These are phyloP conservation scores for Miscanthus lutarioriparius DNA, from an alignment of 176 grass and related monocot species.

Conservation along the genomic window DNA sequence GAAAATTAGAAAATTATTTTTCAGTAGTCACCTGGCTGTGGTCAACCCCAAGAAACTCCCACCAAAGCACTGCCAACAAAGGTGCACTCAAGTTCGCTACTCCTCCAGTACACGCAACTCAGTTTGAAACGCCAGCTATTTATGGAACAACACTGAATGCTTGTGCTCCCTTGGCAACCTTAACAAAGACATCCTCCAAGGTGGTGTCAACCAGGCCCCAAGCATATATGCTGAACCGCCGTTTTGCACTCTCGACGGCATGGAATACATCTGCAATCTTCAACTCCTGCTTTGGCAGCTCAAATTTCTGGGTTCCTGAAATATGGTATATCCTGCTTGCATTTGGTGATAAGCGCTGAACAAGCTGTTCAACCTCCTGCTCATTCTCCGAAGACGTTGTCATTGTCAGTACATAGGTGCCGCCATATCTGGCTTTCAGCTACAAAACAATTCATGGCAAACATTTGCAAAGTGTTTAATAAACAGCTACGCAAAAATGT, in stretches of 20 bases:
- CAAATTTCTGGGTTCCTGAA: constrained; percentile 65
- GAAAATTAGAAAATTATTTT: too few species aligned
- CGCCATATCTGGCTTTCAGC: constrained; percentile 61
- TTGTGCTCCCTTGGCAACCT: constrained; percentile 53
- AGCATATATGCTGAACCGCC: constrained; percentile 40
- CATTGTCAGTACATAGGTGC: constrained; percentile 56
- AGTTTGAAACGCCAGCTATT: not conserved
- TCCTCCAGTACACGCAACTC: too few species aligned
- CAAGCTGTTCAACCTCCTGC: constrained; percentile 44
- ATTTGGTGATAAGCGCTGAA: constrained; percentile 40
- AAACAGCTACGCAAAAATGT: not conserved
- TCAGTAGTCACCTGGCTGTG: too few species aligned
- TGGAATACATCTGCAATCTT: constrained; percentile 54
- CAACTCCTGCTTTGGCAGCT: constrained; percentile 58
- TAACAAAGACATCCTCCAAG: constrained; percentile 64
- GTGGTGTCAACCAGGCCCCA: constrained; percentile 63
- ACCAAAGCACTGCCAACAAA: too few species aligned
- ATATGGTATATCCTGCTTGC: constrained; percentile 60
- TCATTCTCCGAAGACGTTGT: constrained; percentile 54
- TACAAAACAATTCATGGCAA: constrained; percentile 17
- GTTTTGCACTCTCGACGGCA: constrained; percentile 45
- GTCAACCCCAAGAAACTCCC: too few species aligned
- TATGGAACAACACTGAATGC: constrained; percentile 24
- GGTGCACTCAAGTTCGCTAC: too few species aligned
- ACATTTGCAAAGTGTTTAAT: not conserved